Evolutionary conservation across 345 rosid genomes (phyloP), one percentile per base, ranked within the genome.

Genomic region (Eucalyptus marginata): DNA sequence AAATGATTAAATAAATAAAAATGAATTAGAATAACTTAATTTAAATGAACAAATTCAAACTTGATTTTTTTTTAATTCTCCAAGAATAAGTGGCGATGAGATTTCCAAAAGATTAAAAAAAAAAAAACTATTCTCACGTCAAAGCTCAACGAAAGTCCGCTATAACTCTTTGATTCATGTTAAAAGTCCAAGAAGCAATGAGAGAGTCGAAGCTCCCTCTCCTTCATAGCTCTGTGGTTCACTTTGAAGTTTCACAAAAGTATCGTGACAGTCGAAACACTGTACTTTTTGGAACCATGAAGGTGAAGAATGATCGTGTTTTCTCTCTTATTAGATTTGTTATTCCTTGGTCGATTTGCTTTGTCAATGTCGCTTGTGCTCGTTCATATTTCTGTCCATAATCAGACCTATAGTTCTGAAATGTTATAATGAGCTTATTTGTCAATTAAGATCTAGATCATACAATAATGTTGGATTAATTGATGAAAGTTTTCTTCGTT

Each of bases 261-360:
- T 56, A 24, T 56, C 0, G 0, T 8, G 5, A 56, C 1, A 22
- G 29, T 56, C 5, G 3, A 56, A 56, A 0, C 4, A 56, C 2
- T 24, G 12, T 56, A 56, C 5, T 22, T 56, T 56, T 56, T 56
- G 59, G 27, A 56, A 24, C 27, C 27, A 24, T 0, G 2, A 4
- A 56, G 62, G 29, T 24, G 13, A 56, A 56, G 29, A 56, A 56
- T 56, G 27, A 56, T 56, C 13, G 4, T 9, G 2, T 52, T 52
- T 56, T 56, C 62, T 56, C 12, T 56, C 29, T 24, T 56, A 1
- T 24, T 56, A 56, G 12, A 56, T 22, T 56, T 56, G 62, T 22
- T 24, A 56, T 24, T 56, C 29, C 27, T 24, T 20, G 1, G 62
- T 56, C 27, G 0, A 24, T 24, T 24, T 56, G 27, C 27, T 22